Percentiles rank a stretch among this genome's conserved stretches.
phyloP scores from a whole-genome alignment of 2,329 filamentous ascomycete species.

The Botrytis byssoidea region DNA sequence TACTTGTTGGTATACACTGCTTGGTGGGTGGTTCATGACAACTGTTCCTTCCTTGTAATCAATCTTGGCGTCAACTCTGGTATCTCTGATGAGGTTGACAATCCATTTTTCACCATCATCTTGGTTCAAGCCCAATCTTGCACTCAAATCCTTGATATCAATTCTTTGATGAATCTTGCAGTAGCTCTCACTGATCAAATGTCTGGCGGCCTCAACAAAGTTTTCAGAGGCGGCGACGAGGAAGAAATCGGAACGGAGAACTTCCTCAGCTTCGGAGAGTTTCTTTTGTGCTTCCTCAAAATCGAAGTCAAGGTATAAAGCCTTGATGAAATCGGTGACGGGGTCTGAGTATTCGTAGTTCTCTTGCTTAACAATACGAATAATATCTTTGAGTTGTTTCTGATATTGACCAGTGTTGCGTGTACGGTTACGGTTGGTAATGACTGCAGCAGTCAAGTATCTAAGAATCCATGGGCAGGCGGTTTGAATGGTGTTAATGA shows the following conservation, averaged over 20 bases:
- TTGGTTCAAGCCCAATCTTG: slow-evolving; percentile 83
- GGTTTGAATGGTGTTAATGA: slow-evolving; percentile 99
- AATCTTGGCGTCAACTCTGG: slow-evolving; percentile 96
- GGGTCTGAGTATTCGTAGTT: slow-evolving; percentile 97
- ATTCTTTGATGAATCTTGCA: slow-evolving; percentile 99
- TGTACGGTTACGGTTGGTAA: slow-evolving; percentile 79
- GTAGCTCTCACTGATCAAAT: slow-evolving; percentile 97
- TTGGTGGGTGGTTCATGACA: slow-evolving; percentile 98
- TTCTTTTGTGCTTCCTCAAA: slow-evolving; percentile 95
- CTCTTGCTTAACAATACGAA: slow-evolving; percentile 94
- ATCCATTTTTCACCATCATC: slow-evolving; percentile 99
- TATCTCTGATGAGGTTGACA: slow-evolving; percentile 97
- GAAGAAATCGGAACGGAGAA: slow-evolving; percentile 95
- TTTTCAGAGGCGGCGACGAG: slow-evolving; percentile 77
- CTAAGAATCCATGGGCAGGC: slow-evolving; percentile 94
- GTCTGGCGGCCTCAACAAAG: slow-evolving; percentile 91
- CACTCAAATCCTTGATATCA: slow-evolving; percentile 94
- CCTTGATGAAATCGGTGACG: slow-evolving; percentile 93
- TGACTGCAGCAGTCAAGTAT: slow-evolving; percentile 90
- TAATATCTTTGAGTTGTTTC: slow-evolving; percentile 97
- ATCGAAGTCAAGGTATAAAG: slow-evolving; percentile 92
- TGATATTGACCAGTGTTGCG: slow-evolving; percentile 87
- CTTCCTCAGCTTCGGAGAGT: slow-evolving; percentile 82
- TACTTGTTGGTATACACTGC: slow-evolving; percentile 98
- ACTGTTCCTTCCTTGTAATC: slow-evolving; percentile 99